Percentiles rank a stretch among this genome's conserved stretches.
Conservation (phyloP, 257 asterid genomes). For the Salvia miltiorrhiza region DNA sequence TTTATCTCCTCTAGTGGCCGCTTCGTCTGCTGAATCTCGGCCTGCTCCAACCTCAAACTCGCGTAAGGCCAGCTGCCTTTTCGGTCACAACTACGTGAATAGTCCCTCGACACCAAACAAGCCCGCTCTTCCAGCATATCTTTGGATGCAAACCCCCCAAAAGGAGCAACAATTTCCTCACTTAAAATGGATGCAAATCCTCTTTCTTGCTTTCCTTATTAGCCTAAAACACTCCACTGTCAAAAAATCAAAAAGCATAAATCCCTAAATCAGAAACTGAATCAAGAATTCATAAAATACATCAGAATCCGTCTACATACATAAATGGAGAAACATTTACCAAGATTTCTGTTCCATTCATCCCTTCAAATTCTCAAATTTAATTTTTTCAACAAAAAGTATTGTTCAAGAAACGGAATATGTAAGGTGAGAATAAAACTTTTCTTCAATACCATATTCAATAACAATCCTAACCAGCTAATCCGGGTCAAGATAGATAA, state of each 20-base stretch:
- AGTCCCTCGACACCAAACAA: conserved; percentile 70
- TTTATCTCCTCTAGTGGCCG: conserved; percentile 46
- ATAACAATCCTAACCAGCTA: conserved; percentile 16
- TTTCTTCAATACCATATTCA: conserved; percentile 17
- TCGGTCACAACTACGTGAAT: conserved; percentile 44
- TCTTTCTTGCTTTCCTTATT: conserved; percentile 13
- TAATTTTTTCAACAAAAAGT: conserved; percentile 2
- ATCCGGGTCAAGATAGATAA: neutral
- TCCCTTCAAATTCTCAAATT: conserved; percentile 19
- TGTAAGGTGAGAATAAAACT: neutral
- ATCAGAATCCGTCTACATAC: neutral
- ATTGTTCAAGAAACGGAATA: conserved; percentile 20
- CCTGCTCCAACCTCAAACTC: conserved; percentile 50
- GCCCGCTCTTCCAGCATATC: conserved; percentile 80
- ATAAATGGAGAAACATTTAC: neutral
- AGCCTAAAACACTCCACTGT: conserved; percentile 27
- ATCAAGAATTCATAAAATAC: neutral
- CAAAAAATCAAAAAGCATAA: conserved; percentile 19
- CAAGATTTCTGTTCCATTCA: conserved; percentile 14
- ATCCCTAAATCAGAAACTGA: neutral
- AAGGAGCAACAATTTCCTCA: conserved; percentile 22
- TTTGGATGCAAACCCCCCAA: conserved; percentile 34
- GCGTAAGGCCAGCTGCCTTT: conserved; percentile 60
- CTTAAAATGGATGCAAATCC: conserved; percentile 21
- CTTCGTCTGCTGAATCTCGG: conserved; percentile 44